phyloP scores from a whole-genome alignment of 106 monocot genomes.

The Dioscorea alata region DNA sequence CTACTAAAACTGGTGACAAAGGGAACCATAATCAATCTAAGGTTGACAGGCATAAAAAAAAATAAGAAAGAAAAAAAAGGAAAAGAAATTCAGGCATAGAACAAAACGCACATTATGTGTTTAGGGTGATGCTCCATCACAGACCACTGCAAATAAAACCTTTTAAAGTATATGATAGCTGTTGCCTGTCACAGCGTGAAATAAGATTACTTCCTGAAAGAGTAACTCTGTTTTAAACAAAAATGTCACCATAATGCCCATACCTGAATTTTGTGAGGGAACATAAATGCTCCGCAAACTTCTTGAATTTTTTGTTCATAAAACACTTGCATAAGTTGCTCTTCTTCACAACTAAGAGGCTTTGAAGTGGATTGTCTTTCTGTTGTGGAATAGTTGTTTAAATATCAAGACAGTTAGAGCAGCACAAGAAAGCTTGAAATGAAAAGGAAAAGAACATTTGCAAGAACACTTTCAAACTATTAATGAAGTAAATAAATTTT shows the following conservation, averaged over 20 bases:
- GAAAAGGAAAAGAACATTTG: background rate
- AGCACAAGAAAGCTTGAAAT: background rate
- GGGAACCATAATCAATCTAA: no score
- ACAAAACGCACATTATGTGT: conserved; percentile 76
- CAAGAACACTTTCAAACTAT: background rate
- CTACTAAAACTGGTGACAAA: no score
- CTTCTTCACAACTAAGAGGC: conserved; percentile 77
- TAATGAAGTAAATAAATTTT: no score
- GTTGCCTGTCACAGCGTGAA: conserved; percentile 57
- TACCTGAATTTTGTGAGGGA: conserved; percentile 98
- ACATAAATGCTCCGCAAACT: conserved; percentile 90
- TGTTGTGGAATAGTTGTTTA: conserved; percentile 3
- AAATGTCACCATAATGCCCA: background rate
- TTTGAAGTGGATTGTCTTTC: conserved; percentile 50
- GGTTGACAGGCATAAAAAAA: no score
- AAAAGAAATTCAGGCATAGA: no score
- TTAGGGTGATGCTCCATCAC: conserved; percentile 99
- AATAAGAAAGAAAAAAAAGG: no score
- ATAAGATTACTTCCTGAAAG: background rate
- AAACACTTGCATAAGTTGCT: conserved; percentile 73
- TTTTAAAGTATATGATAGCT: conserved; percentile 93
- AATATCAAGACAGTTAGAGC: background rate
- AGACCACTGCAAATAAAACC: conserved; percentile 96
- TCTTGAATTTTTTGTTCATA: conserved; percentile 99
- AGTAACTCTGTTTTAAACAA: background rate